A percentile compares a stretch with the other conserved stretches of the same genome.
These are phyloP conservation scores for Pelargonium cotyledonis DNA, from an alignment of 441 rosid genomes.

Conservation along the genomic window DNA sequence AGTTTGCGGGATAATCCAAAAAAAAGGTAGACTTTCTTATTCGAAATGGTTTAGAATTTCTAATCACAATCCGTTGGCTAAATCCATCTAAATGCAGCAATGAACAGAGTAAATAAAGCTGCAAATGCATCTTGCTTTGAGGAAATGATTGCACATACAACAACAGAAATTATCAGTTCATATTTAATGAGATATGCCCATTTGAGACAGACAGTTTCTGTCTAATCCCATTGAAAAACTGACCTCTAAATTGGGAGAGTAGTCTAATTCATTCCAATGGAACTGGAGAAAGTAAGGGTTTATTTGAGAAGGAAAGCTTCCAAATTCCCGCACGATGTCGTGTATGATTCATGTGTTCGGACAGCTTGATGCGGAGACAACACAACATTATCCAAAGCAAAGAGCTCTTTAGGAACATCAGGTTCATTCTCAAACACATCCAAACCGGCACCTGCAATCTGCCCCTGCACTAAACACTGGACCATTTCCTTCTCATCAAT, in stretches of 20 bases:
- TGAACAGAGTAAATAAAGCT: too few relatives aligned
- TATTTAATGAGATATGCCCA: too few relatives aligned
- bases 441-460: slow-evolving; percentile 36
- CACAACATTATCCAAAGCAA: slow-evolving; percentile 29
- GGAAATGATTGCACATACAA: too few relatives aligned
- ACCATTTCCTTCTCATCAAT: slow-evolving; percentile 10
- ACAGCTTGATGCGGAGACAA: slow-evolving; percentile 31
- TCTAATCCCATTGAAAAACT: too few relatives aligned
- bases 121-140: too few relatives aligned
- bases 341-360: slow-evolving; percentile 22
- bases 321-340: slow-evolving; percentile 23
- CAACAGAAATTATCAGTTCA: too few relatives aligned
- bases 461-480: slow-evolving; percentile 24
- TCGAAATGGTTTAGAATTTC: too few relatives aligned
- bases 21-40: too few relatives aligned
- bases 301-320: slow-evolving; percentile 32
- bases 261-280: background rate
- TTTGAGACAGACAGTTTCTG: too few relatives aligned
- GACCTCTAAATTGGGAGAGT: background rate
- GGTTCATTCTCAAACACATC: slow-evolving; percentile 36
- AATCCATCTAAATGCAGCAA: too few relatives aligned
- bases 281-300: slow-evolving; percentile 16
- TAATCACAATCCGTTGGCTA: too few relatives aligned
- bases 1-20: too few relatives aligned
- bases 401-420: slow-evolving; percentile 23